Evolutionary conservation across 2,329 filamentous ascomycete species (phyloP).

Genomic region (Aspergillus chevalieri): DNA sequence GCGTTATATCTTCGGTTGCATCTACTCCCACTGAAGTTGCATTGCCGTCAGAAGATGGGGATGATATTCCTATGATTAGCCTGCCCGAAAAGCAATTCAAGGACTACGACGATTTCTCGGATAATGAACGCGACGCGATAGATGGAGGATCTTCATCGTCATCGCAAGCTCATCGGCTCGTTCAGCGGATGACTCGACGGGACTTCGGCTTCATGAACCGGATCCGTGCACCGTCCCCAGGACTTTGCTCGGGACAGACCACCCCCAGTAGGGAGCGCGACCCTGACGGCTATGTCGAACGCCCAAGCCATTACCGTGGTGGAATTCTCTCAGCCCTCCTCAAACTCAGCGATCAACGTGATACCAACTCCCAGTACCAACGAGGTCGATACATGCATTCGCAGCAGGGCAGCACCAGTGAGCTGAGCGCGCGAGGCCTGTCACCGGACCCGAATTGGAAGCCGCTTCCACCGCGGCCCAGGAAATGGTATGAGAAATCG

Average conservation of each 20-base stretch:
- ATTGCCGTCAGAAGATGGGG: constrained; percentile 23
- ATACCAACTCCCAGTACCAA: constrained; percentile 21
- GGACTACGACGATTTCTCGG: constrained; percentile 22
- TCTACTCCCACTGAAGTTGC: constrained; percentile 24
- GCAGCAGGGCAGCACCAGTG: constrained; percentile 26
- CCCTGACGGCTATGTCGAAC: constrained; percentile 59
- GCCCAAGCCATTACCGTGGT: constrained; percentile 62
- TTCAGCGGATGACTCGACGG: constrained; percentile 32
- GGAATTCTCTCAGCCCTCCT: constrained; percentile 68
- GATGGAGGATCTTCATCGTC: constrained; percentile 22
- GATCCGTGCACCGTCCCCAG: constrained; percentile 25
- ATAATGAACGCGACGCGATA: constrained; percentile 25
- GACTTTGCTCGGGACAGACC: constrained; percentile 27
- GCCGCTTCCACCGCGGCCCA: constrained; percentile 19
- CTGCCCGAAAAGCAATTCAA: constrained; percentile 27
- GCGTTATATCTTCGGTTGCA: constrained; percentile 23
- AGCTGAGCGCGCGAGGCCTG: constrained; percentile 23
- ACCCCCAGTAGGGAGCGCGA: constrained; percentile 37
- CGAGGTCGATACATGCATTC: constrained; percentile 23
- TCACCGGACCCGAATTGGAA: constrained; percentile 29
- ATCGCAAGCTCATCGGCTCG: constrained; percentile 27
- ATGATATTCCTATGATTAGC: constrained; percentile 31
- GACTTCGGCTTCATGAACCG: constrained; percentile 28
- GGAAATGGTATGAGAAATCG: constrained; percentile 39
- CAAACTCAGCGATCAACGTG: constrained; percentile 58